Conservation (phyloP, 495 filamentous ascomycete genomes). For the Penicillium turbatum region DNA sequence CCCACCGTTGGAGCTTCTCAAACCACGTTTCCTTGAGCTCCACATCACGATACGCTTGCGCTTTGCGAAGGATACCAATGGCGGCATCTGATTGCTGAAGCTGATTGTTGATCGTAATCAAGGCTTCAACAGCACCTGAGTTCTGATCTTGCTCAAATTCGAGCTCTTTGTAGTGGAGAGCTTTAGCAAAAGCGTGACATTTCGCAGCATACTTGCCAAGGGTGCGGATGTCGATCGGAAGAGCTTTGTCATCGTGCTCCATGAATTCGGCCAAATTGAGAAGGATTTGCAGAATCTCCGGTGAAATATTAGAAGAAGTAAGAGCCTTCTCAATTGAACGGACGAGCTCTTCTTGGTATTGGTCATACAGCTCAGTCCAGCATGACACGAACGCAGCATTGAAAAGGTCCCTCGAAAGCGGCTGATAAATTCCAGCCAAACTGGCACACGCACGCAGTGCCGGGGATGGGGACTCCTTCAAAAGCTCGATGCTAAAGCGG, state of each 20-base stretch:
- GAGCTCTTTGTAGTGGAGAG: constrained; percentile 96
- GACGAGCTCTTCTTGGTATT: constrained; percentile 92
- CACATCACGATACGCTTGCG: constrained; percentile 89
- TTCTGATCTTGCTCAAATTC: constrained; percentile 98
- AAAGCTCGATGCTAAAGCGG: constrained; percentile 88
- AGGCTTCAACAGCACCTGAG: constrained; percentile 87
- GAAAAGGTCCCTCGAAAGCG: constrained; percentile 88
- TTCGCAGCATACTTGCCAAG: constrained; percentile 89
- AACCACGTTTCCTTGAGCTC: constrained; percentile 98
- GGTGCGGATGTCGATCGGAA: constrained; percentile 93
- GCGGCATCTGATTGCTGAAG: constrained; percentile 96
- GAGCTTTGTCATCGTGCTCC: constrained; percentile 98
- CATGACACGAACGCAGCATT: constrained; percentile 98
- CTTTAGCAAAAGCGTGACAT: constrained; percentile 97
- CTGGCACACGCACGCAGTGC: constrained; percentile 89
- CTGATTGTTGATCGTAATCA: constrained; percentile 98
- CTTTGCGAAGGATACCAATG: constrained; percentile 92
- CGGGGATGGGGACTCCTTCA: constrained; percentile 94
- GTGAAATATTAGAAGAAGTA: constrained; percentile 86
- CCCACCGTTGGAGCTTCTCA: constrained; percentile 96
- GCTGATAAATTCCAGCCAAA: constrained; percentile 83
- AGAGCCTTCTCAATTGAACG: constrained; percentile 93
- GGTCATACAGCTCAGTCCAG: constrained; percentile 95
- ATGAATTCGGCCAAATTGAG: constrained; percentile 98
- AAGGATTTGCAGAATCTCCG: constrained; percentile 88